phyloP scores from a whole-genome alignment of 116 monocot genomes.

The Thalassia testudinum region DNA sequence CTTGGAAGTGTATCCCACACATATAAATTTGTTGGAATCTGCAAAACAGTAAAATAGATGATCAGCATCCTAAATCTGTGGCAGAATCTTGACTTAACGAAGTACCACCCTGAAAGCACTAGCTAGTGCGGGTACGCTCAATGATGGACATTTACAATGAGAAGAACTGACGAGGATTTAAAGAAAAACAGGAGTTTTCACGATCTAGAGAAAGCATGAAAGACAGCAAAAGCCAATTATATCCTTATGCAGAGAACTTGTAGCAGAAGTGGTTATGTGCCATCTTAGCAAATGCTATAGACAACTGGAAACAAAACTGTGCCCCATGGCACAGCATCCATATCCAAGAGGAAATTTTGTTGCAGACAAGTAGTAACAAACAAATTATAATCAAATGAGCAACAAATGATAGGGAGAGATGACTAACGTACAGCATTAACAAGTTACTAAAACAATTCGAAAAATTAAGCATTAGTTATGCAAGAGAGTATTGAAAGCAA shows the following conservation, averaged over 20 bases:
- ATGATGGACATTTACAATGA: too few species aligned
- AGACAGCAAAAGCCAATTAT: neutral
- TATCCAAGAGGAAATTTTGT: neutral
- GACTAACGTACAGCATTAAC: neutral
- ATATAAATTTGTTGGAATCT: slow-evolving; percentile 79
- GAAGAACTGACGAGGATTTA: neutral
- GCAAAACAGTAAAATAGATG: neutral
- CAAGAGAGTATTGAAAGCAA: neutral
- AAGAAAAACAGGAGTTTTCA: neutral
- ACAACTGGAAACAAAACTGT: too few species aligned
- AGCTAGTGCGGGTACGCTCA: neutral
- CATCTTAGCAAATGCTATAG: too few species aligned
- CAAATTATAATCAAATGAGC: neutral
- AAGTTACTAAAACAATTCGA: neutral
- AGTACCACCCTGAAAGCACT: neutral
- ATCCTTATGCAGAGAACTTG: too few species aligned
- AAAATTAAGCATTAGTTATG: neutral
- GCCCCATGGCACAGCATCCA: too few species aligned
- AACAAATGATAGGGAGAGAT: neutral
- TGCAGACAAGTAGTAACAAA: neutral
- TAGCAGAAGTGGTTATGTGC: too few species aligned
- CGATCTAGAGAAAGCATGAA: neutral
- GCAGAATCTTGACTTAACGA: neutral
- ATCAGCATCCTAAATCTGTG: neutral
- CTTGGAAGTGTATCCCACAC: slow-evolving; percentile 80